Conservation (phyloP, 2,329 filamentous ascomycete species). For the Penicillium sp. region DNA sequence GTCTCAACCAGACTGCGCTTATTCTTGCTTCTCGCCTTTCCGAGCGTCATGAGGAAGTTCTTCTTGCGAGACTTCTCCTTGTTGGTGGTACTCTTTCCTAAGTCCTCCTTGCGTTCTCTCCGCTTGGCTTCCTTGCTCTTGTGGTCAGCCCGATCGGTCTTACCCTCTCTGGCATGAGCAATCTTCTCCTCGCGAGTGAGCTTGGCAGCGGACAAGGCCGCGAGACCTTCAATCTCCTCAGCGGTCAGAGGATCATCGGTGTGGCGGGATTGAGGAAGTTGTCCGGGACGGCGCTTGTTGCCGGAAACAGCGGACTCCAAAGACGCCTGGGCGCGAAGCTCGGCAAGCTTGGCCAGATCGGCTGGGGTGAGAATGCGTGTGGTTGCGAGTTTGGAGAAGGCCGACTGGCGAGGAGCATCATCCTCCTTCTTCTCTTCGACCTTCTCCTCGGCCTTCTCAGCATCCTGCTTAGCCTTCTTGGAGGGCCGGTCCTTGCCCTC, state of each 20-base stretch:
- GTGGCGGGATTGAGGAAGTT: conserved; percentile 59
- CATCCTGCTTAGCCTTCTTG: conserved; percentile 64
- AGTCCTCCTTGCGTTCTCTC: conserved; percentile 80
- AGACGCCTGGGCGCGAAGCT: conserved; percentile 74
- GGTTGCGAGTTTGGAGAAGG: conserved; percentile 69
- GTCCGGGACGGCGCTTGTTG: conserved; percentile 48
- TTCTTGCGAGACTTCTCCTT: conserved; percentile 95
- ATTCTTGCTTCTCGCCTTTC: conserved; percentile 93
- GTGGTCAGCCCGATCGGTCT: conserved; percentile 75
- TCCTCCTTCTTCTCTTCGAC: conserved; percentile 24
- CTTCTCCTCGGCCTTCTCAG: conserved; percentile 18
- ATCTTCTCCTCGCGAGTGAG: conserved; percentile 86
- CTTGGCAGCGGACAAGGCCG: conserved; percentile 70
- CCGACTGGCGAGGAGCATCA: conserved; percentile 37
- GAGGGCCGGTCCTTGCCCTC: conserved; percentile 60
- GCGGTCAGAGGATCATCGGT: conserved; percentile 87
- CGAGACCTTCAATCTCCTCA: conserved; percentile 85
- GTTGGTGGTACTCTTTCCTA: conserved; percentile 96
- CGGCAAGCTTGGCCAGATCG: conserved; percentile 90
- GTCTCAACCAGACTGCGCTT: conserved; percentile 91
- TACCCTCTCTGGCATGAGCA: conserved; percentile 78
- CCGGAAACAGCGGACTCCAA: conserved; percentile 64
- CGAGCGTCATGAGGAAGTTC: conserved; percentile 98
- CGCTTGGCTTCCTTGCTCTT: conserved; percentile 81
- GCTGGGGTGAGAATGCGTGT: conserved; percentile 93